Conservation (phyloP, 208 protist species). For the Trypanosoma conorhini region DNA sequence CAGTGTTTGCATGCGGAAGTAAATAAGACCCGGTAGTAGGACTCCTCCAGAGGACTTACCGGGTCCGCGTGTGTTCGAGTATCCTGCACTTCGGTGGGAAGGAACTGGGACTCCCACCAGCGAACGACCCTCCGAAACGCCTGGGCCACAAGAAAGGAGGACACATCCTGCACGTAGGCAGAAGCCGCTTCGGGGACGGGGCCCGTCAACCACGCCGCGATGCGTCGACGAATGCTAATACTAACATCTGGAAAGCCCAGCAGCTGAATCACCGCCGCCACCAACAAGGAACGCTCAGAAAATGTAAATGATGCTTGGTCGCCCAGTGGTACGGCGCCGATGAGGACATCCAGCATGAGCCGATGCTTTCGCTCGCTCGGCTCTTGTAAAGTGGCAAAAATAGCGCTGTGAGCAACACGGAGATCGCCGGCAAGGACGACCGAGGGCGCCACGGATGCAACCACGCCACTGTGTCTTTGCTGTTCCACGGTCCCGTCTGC, state of each 20-base stretch:
- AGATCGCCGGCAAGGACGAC: constrained; percentile 24
- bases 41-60: background rate
- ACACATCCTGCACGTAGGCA: constrained; percentile 13
- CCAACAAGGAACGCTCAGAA: constrained; percentile 43
- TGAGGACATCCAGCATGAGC: constrained; percentile 49
- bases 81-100: background rate
- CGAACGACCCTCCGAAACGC: constrained; percentile 16
- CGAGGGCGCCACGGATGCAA: background rate
- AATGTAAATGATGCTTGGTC: constrained; percentile 24
- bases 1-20: constrained; percentile 6
- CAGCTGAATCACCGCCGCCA: constrained; percentile 49
- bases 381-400: constrained; percentile 51
- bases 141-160: constrained; percentile 21
- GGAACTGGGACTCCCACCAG: constrained; percentile 21
- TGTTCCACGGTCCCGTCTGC: background rate
- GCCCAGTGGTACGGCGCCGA: constrained; percentile 36
- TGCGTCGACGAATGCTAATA: constrained; percentile 36
- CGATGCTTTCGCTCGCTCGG: constrained; percentile 38
- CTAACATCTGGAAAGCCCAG: constrained; percentile 40
- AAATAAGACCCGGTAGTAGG: constrained; percentile 21
- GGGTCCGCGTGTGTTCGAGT: background rate
- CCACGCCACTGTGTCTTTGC: background rate
- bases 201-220: constrained; percentile 35
- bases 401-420: constrained; percentile 24
- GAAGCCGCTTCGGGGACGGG: background rate